Conservation (phyloP, 345 rosid species). For the Aethionema arabicum region DNA sequence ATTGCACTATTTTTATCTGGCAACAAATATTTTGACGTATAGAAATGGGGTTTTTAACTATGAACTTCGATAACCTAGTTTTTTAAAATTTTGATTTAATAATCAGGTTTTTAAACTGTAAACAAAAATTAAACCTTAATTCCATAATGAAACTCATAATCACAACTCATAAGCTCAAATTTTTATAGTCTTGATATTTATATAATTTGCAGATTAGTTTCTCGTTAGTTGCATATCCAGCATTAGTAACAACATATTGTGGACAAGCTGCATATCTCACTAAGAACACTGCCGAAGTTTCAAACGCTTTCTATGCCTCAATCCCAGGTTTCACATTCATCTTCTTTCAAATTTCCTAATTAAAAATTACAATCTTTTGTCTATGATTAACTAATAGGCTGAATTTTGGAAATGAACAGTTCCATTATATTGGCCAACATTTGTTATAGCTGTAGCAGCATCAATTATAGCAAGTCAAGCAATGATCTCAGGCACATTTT, state of each 20-base stretch:
- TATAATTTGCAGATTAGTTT: constrained; percentile 60
- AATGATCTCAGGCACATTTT: constrained; percentile 72
- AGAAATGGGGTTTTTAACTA: no score
- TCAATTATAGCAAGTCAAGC: constrained; percentile 85
- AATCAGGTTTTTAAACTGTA: no score
- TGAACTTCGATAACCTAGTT: no score
- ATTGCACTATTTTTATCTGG: no score
- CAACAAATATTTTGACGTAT: no score
- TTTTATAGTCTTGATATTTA: neutral
- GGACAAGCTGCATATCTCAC: constrained; percentile 69
- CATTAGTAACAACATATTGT: constrained; percentile 42
- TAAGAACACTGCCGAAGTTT: constrained; percentile 39
- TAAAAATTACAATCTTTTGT: no score
- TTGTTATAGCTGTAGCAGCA: constrained; percentile 71
- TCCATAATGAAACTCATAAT: no score
- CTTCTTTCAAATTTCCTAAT: neutral
- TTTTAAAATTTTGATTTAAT: no score
- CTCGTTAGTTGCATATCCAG: constrained; percentile 48
- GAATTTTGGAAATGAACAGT: constrained; percentile 36
- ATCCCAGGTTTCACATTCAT: constrained; percentile 43
- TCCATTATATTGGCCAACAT: constrained; percentile 73
- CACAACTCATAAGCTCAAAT: neutral
- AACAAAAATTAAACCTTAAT: no score
- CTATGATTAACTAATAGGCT: no score
- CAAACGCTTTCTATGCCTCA: constrained; percentile 59